Evolutionary conservation across 164 flowering plant genomes (phyloP), one percentile per base, ranked within the genome.

Genomic region (Protea cynaroides): DNA sequence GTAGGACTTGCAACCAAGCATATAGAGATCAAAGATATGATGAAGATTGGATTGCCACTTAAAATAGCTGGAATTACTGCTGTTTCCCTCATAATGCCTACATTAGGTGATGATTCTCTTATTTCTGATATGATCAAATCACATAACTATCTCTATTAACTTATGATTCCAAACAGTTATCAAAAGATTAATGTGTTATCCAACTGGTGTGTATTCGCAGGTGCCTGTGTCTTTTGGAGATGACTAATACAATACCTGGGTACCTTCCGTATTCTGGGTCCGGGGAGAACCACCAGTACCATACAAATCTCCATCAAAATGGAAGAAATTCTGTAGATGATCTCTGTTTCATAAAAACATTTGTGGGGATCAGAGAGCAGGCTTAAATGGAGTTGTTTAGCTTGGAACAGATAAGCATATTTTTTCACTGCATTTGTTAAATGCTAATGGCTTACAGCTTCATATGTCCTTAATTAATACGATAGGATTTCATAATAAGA

Each of bases 1-100:
- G 93, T 92, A n/a, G 98, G 98, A 25, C 88, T 92, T 75, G 53
- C 90, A 0, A 92, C 96, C 0, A 96, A 93, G 7, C 89, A 83
- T 23, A 78, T 90, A 21, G 84, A 86, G 24, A 79, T 90, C 38
- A 64, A 59, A 36, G 98, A 92, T 50, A 87, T 92, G 96, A 66
- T 92, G 75, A 86, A 80, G 76, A 76, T 71, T 2, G 96, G 98
- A 8, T 7, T 82, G 24, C 92, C 89, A 0, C 81, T 90, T 3
- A 92, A 92, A 70, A 58, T 90, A 54, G 82, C 82, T 12, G 92
- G 92, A 22, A 80, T 78, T 19, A 81, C 75, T 7, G 82, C 66
- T 0, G 58, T 92, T 7, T 69, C 98, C 7, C 10, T 85, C 51
- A 37, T 86, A 0, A 88, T 92, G 96, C 98, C 98, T n/a, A 83